These are phyloP conservation scores for Alternaria atra DNA, from an alignment of 2,329 filamentous ascomycete genomes.

Conservation along the genomic window DNA sequence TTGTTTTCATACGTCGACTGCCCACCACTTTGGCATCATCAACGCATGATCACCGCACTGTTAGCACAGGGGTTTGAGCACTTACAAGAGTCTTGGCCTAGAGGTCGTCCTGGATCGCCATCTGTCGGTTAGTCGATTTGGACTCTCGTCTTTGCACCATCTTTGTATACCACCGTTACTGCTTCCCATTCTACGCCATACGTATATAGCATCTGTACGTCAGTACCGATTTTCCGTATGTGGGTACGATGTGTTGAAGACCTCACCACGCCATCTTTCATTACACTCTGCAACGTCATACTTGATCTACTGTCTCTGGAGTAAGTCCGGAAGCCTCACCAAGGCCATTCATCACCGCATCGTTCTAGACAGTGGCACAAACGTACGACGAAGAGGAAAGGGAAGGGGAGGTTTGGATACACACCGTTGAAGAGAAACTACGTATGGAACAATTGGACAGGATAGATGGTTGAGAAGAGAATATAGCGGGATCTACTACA, in stretches of 20 bases:
- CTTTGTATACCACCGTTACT: no score
- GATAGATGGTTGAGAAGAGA: neutral
- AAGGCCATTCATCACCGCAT: conserved; percentile 18
- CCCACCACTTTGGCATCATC: neutral
- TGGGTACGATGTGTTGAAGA: neutral
- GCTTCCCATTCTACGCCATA: no score
- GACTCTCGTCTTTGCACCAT: no score
- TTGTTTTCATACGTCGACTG: neutral
- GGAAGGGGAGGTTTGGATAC: neutral
- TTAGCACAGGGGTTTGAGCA: neutral
- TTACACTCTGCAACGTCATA: neutral
- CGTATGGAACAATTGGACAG: neutral
- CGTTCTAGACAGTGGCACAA: neutral
- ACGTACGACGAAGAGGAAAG: conserved; percentile 8
- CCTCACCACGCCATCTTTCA: neutral
- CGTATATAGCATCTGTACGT: no score
- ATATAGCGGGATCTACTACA: neutral
- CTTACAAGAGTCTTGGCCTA: neutral
- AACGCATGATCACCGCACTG: no score
- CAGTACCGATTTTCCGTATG: neutral
- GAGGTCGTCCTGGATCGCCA: neutral
- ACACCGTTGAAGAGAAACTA: neutral
- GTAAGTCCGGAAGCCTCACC: conserved; percentile 11
- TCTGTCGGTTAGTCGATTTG: neutral
- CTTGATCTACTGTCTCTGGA: neutral